Base-by-base conservation (phyloP, 257 asterid genomes). In the Ilex asprella region DNA sequence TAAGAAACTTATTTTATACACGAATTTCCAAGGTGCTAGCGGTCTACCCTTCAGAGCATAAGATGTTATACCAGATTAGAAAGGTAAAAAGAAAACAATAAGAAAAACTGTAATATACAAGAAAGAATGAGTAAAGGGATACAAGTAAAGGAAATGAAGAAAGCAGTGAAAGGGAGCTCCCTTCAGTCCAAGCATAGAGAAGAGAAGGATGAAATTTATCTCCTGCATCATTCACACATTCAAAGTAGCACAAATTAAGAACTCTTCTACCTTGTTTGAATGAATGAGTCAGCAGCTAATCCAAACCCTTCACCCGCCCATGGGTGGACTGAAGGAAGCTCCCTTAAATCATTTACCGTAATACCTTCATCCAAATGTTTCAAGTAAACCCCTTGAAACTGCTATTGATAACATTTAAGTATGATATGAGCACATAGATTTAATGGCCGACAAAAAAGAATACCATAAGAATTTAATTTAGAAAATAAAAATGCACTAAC, bases 161-260 rank as follows among this genome's bases (percentile, higher is more conserved):
- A 59, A 11, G 27, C 60, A 56, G 30, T 65, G 27, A 64, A 60
- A 78, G 89, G 93, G 94, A 86, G 95, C 95, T 86, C 95, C 95
- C 95, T 86, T 86, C 95, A 86, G 95, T 86, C 95, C 95, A 84
- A 82, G 78, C 84, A 80, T 7, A 69, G 86, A 75, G 55, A 81
- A 73, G 78, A 72, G 71, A 63, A 73, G 77, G 81, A 30, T 63
- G 87, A 80, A 80, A 83, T 80, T 82, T 61, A 78, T 61, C 92
- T 84, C 87, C 92, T 82, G 87, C 80, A 59, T 84, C 95, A 86
- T 86, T 82, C 86, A 78, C 83, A 16, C 95, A 80, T 75, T 78
- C 84, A 59, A 76, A 68, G 51, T 80, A 82, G 86, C n/a, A 61
- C 1, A 11, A 30, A 32, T 3, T 0, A 2, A 15, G 0, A 5